Base-by-base conservation (phyloP, 257 asterid species). In the Leptodermis oblonga region DNA sequence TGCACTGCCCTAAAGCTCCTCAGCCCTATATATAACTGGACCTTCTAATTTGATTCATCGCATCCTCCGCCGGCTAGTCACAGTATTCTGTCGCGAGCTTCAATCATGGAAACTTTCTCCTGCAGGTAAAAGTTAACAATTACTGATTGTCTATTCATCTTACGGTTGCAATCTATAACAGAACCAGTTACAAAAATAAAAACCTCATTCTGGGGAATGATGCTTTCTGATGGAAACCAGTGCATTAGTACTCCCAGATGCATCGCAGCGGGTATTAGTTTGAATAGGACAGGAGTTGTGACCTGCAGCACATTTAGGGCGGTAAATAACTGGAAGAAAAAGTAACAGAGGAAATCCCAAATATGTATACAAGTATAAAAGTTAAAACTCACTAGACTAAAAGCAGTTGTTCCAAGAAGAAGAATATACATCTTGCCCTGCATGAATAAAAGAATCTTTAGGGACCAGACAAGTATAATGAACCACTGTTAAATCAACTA, bases 401-500 rank as follows among this genome's bases (percentile, higher is more conserved):
- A 82, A 6, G 98, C 98, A 39, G 98, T 92, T 71, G 98, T 92
- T 65, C 98, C 98, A 49, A 92, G 95, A 73, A 92, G 98, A 65
- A 92, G 98, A 58, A 92, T 88, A 74, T 92, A 92, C 92, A 92
- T 87, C 75, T 90, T 92, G 18, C 98, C 98, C 97, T 92, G 69
- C 70, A 81, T 43, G 65, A 22, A 77, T 67, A 41, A 70, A 17
- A 46, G 17, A 72, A 61, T 36, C 45, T 74, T n/a, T 39, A 68
- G 39, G 64, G 64, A 36, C 37, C n/a, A 28, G 28, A 49, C 42
- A 25, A 25, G 17, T 42, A 7, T 42, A 5, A 28, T 30, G 23
- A 34, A 46, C 61, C 39, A 53, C 4, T 1, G 8, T 13, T 6
- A 20, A 46, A 52, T 60, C 43, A 18, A 31, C 25, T 37, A 15